A percentile compares a stretch with the other conserved stretches of the same genome.
Conservation (phyloP, 306 rosid species). For the Lathyrus sativus region DNA sequence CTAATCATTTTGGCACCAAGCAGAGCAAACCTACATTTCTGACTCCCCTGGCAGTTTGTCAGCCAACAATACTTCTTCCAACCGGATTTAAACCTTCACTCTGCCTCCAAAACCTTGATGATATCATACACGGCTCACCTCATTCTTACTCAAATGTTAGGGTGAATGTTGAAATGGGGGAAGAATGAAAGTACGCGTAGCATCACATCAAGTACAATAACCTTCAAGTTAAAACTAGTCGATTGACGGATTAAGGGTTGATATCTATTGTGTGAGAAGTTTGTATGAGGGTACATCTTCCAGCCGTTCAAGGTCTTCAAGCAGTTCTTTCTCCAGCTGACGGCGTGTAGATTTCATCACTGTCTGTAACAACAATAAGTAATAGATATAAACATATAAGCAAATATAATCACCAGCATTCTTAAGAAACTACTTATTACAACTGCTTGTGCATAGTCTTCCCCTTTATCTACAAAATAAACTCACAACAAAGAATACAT, state of each 20-base stretch:
- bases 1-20: conserved; percentile 36
- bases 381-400: conserved; percentile 22
- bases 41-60: conserved; percentile 35
- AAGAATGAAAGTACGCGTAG: conserved; percentile 38
- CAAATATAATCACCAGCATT: conserved; percentile 30
- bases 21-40: conserved; percentile 43
- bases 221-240: conserved; percentile 46
- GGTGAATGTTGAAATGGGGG: conserved; percentile 44
- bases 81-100: conserved; percentile 29
- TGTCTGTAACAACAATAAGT: conserved; percentile 54
- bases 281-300: conserved; percentile 88
- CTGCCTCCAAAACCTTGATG: conserved; percentile 46
- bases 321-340: conserved; percentile 92
- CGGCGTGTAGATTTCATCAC: conserved; percentile 96
- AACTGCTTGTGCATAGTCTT: conserved; percentile 9
- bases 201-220: conserved; percentile 56
- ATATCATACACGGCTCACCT: conserved; percentile 37
- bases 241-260: conserved; percentile 30
- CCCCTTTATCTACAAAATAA: conserved; percentile 23
- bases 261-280: conserved; percentile 70
- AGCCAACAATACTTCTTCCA: conserved; percentile 36
- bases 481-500: conserved; percentile 46
- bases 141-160: conserved; percentile 40
- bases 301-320: conserved; percentile 67
- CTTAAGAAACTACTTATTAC: conserved; percentile 11